A percentile compares a stretch with the other conserved stretches of the same genome.
Conservation (phyloP, 1,284 basidiomycete genomes). For the Trametes pubescens region DNA sequence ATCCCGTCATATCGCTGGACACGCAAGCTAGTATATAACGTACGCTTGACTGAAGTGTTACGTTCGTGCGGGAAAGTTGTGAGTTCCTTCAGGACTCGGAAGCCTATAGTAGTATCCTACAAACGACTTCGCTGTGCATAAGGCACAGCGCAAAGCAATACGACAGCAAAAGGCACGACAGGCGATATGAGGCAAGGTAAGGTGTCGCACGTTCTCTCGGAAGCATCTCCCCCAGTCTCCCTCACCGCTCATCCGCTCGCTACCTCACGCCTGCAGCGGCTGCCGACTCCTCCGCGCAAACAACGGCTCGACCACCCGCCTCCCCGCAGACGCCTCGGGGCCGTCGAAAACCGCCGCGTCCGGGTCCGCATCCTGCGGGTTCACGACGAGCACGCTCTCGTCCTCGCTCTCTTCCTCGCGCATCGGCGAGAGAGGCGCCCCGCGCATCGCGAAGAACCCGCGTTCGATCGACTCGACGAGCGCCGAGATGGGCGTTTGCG, state of each 20-base stretch:
- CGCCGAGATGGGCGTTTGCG: conserved; percentile 71
- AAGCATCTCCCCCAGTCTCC: neutral
- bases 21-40: too few relatives aligned
- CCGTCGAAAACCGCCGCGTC: conserved; percentile 25
- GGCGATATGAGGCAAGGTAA: conserved; percentile 1
- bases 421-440: conserved; percentile 28
- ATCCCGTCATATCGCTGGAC: neutral
- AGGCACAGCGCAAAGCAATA: conserved; percentile 10
- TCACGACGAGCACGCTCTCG: conserved; percentile 19
- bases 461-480: conserved; percentile 72
- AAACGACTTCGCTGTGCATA: neutral
- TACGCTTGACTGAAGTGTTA: too few relatives aligned
- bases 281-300: conserved; percentile 19
- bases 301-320: conserved; percentile 19
- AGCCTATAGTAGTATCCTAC: neutral
- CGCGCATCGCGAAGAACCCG: conserved; percentile 66
- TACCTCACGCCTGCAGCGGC: conserved; percentile 15
- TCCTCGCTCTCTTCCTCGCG: conserved; percentile 26
- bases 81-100: neutral
- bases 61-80: too few relatives aligned
- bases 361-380: conserved; percentile 5
- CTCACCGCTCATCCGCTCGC: neutral
- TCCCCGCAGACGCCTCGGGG: neutral
- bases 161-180: conserved; percentile 8
- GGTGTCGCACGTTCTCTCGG: neutral